phyloP scores from a whole-genome alignment of 1,284 basidiomycete genomes.

The Ustilago bromivora region DNA sequence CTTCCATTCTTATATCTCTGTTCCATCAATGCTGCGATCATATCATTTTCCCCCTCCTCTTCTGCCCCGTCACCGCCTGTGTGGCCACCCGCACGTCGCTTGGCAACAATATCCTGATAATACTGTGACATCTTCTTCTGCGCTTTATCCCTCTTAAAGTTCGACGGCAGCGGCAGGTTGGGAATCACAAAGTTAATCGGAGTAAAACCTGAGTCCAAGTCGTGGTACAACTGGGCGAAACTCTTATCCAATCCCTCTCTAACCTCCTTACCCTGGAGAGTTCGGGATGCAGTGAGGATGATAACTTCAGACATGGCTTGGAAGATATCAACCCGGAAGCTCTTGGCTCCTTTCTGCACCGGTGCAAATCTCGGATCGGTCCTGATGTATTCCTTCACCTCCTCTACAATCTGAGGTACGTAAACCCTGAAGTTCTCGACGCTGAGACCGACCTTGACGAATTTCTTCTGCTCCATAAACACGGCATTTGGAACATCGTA shows the following conservation, averaged over 20 bases:
- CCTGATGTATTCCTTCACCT: conserved; percentile 52
- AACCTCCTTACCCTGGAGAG: conserved; percentile 92
- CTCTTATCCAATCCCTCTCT: conserved; percentile 82
- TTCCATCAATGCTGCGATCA: conserved; percentile 88
- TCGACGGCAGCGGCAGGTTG: conserved; percentile 89
- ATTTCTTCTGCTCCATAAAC: conserved; percentile 99
- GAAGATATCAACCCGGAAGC: conserved; percentile 71
- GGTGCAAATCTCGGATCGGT: conserved; percentile 75
- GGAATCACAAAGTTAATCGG: conserved; percentile 86
- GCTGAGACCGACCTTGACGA: conserved; percentile 85
- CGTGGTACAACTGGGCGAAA: conserved; percentile 87
- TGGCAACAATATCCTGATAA: conserved; percentile 87
- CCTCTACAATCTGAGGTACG: conserved; percentile 85
- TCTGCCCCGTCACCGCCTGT: conserved; percentile 70
- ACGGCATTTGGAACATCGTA: conserved; percentile 96
- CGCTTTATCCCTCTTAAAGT: conserved; percentile 86
- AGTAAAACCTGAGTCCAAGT: conserved; percentile 81
- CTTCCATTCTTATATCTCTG: conserved; percentile 89
- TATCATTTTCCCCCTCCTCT: conserved; percentile 80
- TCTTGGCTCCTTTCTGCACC: conserved; percentile 61
- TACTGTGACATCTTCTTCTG: conserved; percentile 95
- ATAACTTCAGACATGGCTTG: conserved; percentile 89
- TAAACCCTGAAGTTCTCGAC: conserved; percentile 92
- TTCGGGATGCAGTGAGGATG: conserved; percentile 91
- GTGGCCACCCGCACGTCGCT: conserved; percentile 74